Base-by-base conservation (phyloP, 2,329 filamentous ascomycete genomes). In the Harringtonia aguacate region DNA sequence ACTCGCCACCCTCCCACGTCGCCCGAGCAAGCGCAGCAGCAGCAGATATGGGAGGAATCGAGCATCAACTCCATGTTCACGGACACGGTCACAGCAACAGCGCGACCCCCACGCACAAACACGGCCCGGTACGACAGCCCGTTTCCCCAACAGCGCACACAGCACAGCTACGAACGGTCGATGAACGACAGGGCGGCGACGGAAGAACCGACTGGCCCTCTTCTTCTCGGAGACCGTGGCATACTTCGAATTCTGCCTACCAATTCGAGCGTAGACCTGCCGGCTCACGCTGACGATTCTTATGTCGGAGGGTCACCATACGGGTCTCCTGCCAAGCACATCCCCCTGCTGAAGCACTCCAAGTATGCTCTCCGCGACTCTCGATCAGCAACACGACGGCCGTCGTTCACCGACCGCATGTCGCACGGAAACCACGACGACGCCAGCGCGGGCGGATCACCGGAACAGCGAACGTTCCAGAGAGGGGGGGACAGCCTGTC, bases 301-400 rank as follows among this genome's bases (percentile, higher is more conserved):
- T 55, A 56, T 29, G 52, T 48, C 15, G 51, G 56, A 8, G 48
- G 51, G 13, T 44, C 50, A 15, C 51, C 49, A 3, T 56, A 52
- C 40, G 57, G 58, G 10, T 55, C 52, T 6, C 52, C 59, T 0
- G 50, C 57, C 1, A 53, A 53, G 41, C 56, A 53, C 41, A 36
- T 48, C 8, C 54, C 49, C 27, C 51, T 50, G 8, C 44, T 58
- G 30, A 55, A 58, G 43, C 58, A 58, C 21, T 53, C 61, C 17
- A 63, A 58, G 39, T 55, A 68, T n/a, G 59, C 68, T 1, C 52
- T 68, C 46, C 62, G 68, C 18, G 64, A 69, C 41, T 53, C 50
- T 12, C 54, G 55, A 6, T 53, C 53, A n/a, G 45, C 43, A 17
- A 55, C 52, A 36, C 54, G 53, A 24, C 41, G 44, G 3, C 48